Base-by-base conservation (phyloP, 768 basidiomycete species). In the Tephrocybe sp. region DNA sequence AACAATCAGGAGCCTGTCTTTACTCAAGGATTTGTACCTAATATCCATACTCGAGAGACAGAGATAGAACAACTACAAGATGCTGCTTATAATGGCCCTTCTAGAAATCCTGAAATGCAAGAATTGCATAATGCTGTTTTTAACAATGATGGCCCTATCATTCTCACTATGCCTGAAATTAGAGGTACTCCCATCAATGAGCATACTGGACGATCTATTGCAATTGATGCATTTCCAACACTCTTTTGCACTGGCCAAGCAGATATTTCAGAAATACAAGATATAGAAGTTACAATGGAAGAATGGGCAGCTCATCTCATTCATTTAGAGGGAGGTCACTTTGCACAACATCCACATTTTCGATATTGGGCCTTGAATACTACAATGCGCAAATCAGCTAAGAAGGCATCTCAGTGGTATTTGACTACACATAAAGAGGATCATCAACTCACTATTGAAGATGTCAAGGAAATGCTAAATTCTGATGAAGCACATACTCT, bases 141-240 rank as follows among this genome's bases (percentile, higher is more conserved):
- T 25, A 44, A 42, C 13, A 37, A 28, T 41, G 40, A 47, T 18
- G 1, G 21, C 2, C 49, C 50, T 7, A 21, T 53, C 16, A 43
- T 50, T 37, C 42, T 50, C 9, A 50, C 49, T 5, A 50, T 50
- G 41, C 18, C 52, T 12, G 8, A 21, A 35, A 31, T 58, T 45
- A 41, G 47, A 35, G 39, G 28, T 13, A 45, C 42, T 18, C 53
- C 49, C 3, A 57, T 57, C 21, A 46, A 52, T 43, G 56, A 57
- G 24, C 15, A 41, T 38, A 41, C 56, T 11, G 42, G 38, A 11
- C 41, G 24, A 34, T 32, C 19, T 2, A 52, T 57, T 32, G 57
- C 57, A n/a, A 60, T 56, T 6, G 43, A 53, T 44, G 60, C 60
- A 2, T 65, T 65, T 38, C 62, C 64, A 4, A 56, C 62, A 16